A percentile compares a stretch with the other conserved stretches of the same genome.
phyloP scores from a whole-genome alignment of 2,329 filamentous ascomycete species.

The Hymenotorrendiella dingleyae region DNA sequence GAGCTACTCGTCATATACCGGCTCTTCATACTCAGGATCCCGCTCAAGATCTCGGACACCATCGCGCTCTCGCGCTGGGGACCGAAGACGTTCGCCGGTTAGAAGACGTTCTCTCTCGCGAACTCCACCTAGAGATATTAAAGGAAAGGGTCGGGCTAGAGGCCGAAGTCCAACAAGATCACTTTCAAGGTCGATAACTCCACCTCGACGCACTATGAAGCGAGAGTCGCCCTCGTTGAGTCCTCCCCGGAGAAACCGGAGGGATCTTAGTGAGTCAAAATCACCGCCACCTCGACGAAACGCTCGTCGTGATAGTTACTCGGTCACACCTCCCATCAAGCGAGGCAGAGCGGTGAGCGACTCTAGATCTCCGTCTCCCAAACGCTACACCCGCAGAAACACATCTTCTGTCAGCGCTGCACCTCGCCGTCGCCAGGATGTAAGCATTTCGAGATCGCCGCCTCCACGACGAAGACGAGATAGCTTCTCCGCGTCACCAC shows the following conservation, averaged over 20 bases:
- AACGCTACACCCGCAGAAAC: conserved; percentile 15
- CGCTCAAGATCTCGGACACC: conserved; percentile 22
- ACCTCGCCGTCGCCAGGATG: conserved; percentile 16
- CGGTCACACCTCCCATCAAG: conserved; percentile 17
- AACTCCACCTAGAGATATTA: conserved; percentile 13
- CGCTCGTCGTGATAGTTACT: conserved; percentile 15
- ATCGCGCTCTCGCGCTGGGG: conserved; percentile 12
- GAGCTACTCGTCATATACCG: conserved; percentile 71
- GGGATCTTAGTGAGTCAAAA: conserved; percentile 20
- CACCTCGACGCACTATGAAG: conserved; percentile 12
- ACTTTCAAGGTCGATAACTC: conserved; percentile 19
- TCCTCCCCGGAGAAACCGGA: conserved; percentile 17
- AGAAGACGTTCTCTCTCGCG: conserved; percentile 19
- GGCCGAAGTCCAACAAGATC: conserved; percentile 26
- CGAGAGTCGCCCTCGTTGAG: conserved; percentile 17
- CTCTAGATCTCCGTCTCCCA: conserved; percentile 18
- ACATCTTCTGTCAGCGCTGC: conserved; percentile 23
- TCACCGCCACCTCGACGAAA: conserved; percentile 18
- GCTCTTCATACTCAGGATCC: conserved; percentile 51
- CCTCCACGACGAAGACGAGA: conserved; percentile 11
- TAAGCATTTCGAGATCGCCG: conserved; percentile 20
- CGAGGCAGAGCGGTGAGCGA: conserved; percentile 14
- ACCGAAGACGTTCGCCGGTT: conserved; percentile 14
- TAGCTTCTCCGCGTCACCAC: conserved; percentile 15
- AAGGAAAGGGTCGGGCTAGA: conserved; percentile 16